Base-by-base conservation (phyloP, 169 alveolate species). In the Plasmodium ovale region DNA sequence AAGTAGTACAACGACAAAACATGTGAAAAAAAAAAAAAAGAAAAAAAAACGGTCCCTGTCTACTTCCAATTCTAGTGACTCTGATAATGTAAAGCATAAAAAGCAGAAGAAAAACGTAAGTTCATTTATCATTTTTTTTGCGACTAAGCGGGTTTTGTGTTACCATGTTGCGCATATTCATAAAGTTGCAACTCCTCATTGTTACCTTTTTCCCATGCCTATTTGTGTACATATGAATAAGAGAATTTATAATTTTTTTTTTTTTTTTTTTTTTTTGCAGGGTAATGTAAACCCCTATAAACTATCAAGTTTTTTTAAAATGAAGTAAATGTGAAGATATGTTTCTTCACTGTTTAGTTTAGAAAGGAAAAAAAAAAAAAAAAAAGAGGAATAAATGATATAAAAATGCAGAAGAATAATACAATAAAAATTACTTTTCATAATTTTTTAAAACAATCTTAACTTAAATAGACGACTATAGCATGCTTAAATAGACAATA, bases 221-320 rank as follows among this genome's bases (percentile, higher is more conserved):
- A 5, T 62, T 10, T 31, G 49, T 39, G 21, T 49, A 7, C 60
- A 51, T 51, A 14, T 47, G 9, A 16, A 23, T 19, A 35, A 29
- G 72, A 47, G 12, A 9, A 44, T 44, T 14, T 44, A 60, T 29
- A 21, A 23, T 7, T 70, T 3, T 51, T 37, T 62, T 21, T 64
- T 37, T 25, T 37, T 7, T 53, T 23, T 16, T 82, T 71, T 39
- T 29, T 9, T 51, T 84, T 72, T 70, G 47, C 25, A 84, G 91
- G 87, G 53, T 31, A 39, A 59, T 68, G 58, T 68, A 37, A 84
- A 84, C 62, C 91, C 91, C 23, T 68, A 37, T 68, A 84, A 84
- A 25, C 47, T 84, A 69, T 84, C 91, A 59, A 60, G 60, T 59
- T 84, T 84, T 42, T 84, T 84, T 68, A 84, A 69, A 84, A 84